phyloP scores from a whole-genome alignment of 2,329 filamentous ascomycete species.

The Graphilbum ipis-grandicollis region DNA sequence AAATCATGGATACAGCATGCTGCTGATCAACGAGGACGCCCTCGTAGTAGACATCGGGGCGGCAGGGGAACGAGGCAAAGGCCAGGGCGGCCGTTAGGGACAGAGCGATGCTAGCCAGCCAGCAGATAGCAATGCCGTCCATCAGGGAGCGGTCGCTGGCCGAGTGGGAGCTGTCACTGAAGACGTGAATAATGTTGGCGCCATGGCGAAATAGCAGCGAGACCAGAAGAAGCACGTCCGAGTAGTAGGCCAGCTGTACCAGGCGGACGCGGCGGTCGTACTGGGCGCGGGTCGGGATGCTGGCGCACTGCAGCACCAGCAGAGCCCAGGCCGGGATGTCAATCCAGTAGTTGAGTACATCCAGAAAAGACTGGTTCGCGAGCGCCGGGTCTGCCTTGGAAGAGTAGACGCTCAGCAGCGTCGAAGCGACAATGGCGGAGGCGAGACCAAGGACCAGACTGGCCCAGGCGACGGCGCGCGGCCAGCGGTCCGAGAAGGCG shows the following conservation, averaged over 20 bases:
- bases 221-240: conserved; percentile 10
- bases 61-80: conserved; percentile 16
- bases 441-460: conserved; percentile 12
- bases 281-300: conserved; percentile 12
- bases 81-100: conserved; percentile 10
- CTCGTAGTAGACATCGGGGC: conserved; percentile 16
- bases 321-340: conserved; percentile 12
- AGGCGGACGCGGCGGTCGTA: conserved; percentile 14
- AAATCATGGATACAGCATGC: conserved; percentile 14
- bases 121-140: conserved; percentile 10
- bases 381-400: background rate
- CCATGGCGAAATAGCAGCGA: conserved; percentile 14
- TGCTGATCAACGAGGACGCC: conserved; percentile 18
- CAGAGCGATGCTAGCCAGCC: conserved; percentile 12
- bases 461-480: conserved; percentile 12
- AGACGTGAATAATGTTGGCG: conserved; percentile 9
- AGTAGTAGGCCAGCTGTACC: conserved; percentile 12
- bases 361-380: background rate
- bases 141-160: background rate
- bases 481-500: conserved; percentile 13
- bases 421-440: conserved; percentile 10
- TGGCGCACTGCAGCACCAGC: conserved; percentile 12
- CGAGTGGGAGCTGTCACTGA: conserved; percentile 5
- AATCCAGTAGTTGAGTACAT: conserved; percentile 8
- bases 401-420: conserved; percentile 6